These are phyloP conservation scores for Pseudonitzschia pungens DNA, from an alignment of 108 stramenopile genomes.

Conservation along the genomic window DNA sequence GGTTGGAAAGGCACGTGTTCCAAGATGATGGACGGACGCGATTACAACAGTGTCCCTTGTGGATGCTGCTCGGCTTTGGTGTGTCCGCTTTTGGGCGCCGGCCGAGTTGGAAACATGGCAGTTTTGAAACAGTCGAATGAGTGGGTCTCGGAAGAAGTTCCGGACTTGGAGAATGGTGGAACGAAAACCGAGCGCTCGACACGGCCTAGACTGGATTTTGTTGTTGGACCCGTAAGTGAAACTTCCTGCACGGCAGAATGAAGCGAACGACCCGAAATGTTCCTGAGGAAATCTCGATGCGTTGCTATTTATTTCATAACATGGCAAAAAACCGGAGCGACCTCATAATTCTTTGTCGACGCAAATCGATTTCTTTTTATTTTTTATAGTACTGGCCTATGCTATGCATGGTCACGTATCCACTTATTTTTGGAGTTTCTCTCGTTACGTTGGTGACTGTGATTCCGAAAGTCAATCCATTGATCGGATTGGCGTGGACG, in stretches of 20 bases:
- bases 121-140: constrained; percentile 33
- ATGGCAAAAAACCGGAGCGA: constrained; percentile 30
- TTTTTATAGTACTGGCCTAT: constrained; percentile 20
- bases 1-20: constrained; percentile 30
- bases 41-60: constrained; percentile 25
- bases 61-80: constrained; percentile 56
- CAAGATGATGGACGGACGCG: constrained; percentile 35
- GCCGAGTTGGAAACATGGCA: constrained; percentile 86
- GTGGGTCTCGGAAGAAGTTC: constrained; percentile 21
- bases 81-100: constrained; percentile 67
- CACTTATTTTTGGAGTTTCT: constrained; percentile 35
- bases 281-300: not conserved
- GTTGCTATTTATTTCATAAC: not conserved
- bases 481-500: constrained; percentile 27
- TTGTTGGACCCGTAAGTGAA: constrained; percentile 49
- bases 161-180: constrained; percentile 24
- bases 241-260: constrained; percentile 2
- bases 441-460: constrained; percentile 5
- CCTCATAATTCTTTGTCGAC: constrained; percentile 25
- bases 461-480: constrained; percentile 3
- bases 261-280: constrained; percentile 25
- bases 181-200: not conserved
- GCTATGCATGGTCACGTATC: constrained; percentile 27
- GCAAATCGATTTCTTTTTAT: not conserved
- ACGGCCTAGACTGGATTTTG: constrained; percentile 40